Evolutionary conservation across 768 basidiomycete genomes (phyloP).

Genomic region (Steccherinum ochraceum): DNA sequence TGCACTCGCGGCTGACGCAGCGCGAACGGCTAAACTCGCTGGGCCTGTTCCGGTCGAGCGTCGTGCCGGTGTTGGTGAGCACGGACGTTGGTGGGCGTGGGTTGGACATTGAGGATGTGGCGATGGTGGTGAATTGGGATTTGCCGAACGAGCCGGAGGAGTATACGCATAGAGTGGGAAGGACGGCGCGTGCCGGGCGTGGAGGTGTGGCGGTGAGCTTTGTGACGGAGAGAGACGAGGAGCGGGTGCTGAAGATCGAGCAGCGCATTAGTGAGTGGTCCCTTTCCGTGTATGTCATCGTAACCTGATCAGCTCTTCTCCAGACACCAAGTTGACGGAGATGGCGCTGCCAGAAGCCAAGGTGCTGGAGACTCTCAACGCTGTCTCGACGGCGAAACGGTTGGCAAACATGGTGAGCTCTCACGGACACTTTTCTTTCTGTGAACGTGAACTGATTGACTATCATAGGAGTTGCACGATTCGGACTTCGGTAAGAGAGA

Average conservation of each 20-base stretch:
- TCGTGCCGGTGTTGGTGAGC: slow-evolving; percentile 87
- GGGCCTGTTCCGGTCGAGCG: slow-evolving; percentile 77
- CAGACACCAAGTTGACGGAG: slow-evolving; percentile 72
- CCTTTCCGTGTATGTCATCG: too few relatives aligned
- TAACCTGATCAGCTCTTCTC: slow-evolving; percentile 2
- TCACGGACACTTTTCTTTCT: background rate
- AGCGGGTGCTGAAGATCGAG: slow-evolving; percentile 77
- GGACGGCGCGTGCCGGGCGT: slow-evolving; percentile 86
- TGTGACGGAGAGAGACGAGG: slow-evolving; percentile 90
- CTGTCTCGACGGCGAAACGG: slow-evolving; percentile 89
- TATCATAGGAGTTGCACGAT: slow-evolving; percentile 71
- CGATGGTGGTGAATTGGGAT: slow-evolving; percentile 97
- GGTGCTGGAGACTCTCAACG: slow-evolving; percentile 81
- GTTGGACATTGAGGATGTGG: slow-evolving; percentile 93
- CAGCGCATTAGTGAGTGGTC: slow-evolving; percentile 68
- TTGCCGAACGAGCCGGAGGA: slow-evolving; percentile 86
- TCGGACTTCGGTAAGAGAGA: slow-evolving; percentile 87
- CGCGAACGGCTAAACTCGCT: slow-evolving; percentile 81
- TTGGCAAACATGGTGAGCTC: slow-evolving; percentile 86
- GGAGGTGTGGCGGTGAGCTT: slow-evolving; percentile 91
- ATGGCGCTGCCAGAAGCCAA: slow-evolving; percentile 71
- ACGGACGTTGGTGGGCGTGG: slow-evolving; percentile 96
- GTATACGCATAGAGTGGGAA: slow-evolving; percentile 92
- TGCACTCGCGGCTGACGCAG: slow-evolving; percentile 93
- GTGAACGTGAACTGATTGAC: background rate